phyloP scores from a whole-genome alignment of 768 basidiomycete species.

The Glaciozyma antarctica region DNA sequence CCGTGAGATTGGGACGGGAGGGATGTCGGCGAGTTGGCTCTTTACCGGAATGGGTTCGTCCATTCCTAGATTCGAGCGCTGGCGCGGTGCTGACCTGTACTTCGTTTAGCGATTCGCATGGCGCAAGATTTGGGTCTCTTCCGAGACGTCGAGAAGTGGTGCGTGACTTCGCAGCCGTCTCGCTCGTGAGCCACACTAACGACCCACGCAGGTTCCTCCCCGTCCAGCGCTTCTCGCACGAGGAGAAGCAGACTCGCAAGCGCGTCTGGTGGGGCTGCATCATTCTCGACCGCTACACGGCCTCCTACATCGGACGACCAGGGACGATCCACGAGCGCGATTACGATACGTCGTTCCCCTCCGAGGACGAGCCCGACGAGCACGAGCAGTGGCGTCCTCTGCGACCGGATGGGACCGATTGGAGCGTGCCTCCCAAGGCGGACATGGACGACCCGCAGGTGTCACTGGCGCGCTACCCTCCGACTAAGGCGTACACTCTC shows the following conservation, averaged over 20 bases:
- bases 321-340: constrained; percentile 37
- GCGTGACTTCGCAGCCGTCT: not conserved
- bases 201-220: constrained; percentile 27
- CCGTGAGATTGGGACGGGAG: constrained; percentile 73
- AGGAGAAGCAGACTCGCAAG: constrained; percentile 38
- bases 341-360: constrained; percentile 36
- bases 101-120: constrained; percentile 67
- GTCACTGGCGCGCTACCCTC: constrained; percentile 13
- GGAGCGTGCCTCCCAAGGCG: constrained; percentile 14
- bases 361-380: constrained; percentile 38
- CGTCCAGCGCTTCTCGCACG: constrained; percentile 33
- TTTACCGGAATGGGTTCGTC: constrained; percentile 49
- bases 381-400: constrained; percentile 36
- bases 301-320: constrained; percentile 31
- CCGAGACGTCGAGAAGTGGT: constrained; percentile 35
- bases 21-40: constrained; percentile 79
- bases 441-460: constrained; percentile 11
- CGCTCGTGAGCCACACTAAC: not conserved
- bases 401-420: constrained; percentile 35
- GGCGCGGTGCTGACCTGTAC: not conserved
- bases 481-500: constrained; percentile 23
- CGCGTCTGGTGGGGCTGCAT: constrained; percentile 38
- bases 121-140: constrained; percentile 36
- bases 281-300: constrained; percentile 32
- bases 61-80: not conserved